Conservation (phyloP, 139 green algal genomes). For the Chlamydomonas incerta region DNA sequence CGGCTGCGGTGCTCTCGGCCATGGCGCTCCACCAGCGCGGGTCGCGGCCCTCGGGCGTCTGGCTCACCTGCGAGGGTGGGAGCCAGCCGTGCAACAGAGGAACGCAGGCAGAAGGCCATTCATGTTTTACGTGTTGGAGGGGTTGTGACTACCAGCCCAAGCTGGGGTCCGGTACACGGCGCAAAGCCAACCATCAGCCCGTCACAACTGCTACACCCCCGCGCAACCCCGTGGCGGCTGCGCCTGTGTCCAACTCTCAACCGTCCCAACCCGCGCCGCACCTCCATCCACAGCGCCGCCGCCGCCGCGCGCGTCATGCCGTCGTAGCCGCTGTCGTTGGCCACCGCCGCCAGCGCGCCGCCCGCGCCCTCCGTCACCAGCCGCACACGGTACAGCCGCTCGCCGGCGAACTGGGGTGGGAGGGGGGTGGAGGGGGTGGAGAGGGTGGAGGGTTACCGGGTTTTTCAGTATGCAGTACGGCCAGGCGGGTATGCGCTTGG, state of each 20-base stretch:
- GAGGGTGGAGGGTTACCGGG: neutral
- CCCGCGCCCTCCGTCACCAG: slow-evolving; percentile 52
- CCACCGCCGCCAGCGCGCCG: slow-evolving; percentile 35
- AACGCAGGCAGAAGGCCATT: too few species aligned
- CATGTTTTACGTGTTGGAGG: neutral
- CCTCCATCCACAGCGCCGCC: slow-evolving; percentile 53
- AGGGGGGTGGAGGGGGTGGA: too few species aligned
- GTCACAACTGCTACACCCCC: too few species aligned
- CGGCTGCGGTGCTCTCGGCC: neutral
- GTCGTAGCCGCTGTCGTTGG: slow-evolving; percentile 43
- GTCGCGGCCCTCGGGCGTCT: slow-evolving; percentile 50
- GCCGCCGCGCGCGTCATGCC: slow-evolving; percentile 44
- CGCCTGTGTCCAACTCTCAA: too few species aligned
- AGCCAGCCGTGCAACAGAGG: too few species aligned
- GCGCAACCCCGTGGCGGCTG: too few species aligned
- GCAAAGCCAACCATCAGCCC: too few species aligned
- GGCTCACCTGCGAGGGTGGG: slow-evolving; percentile 16
- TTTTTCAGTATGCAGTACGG: too few species aligned
- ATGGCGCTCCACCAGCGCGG: slow-evolving; percentile 47
- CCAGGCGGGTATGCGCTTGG: too few species aligned
- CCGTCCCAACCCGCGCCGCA: neutral
- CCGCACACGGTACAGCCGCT: slow-evolving; percentile 33
- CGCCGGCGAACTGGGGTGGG: slow-evolving; percentile 9
- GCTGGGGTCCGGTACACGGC: neutral
- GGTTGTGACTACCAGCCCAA: too few species aligned